A percentile compares a stretch with the other conserved stretches of the same genome.
phyloP scores from a whole-genome alignment of 768 basidiomycete genomes.

The Rhizopogon rudus region DNA sequence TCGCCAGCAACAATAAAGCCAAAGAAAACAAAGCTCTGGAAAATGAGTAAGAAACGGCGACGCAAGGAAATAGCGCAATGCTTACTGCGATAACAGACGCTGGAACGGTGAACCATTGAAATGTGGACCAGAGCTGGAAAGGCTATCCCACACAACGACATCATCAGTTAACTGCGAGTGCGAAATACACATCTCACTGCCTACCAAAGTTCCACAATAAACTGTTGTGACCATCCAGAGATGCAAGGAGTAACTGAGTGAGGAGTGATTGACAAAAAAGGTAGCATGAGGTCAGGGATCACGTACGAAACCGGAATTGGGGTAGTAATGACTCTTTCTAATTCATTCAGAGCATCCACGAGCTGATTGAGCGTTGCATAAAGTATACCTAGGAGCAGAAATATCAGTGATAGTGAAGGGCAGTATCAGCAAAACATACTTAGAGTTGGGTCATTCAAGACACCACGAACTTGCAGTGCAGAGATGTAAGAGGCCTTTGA shows the following conservation, averaged over 20 bases:
- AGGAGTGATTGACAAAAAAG: not conserved
- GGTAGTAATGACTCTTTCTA: conserved; percentile 70
- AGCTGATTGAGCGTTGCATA: conserved; percentile 45
- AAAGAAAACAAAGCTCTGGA: conserved; percentile 61
- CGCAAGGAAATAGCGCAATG: not conserved
- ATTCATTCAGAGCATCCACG: conserved; percentile 59
- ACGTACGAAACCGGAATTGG: conserved; percentile 67
- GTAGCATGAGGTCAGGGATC: not conserved
- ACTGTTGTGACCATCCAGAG: conserved; percentile 59
- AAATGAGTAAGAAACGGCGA: not conserved
- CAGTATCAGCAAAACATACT: conserved; percentile 33
- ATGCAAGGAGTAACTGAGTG: conserved; percentile 55
- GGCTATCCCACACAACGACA: conserved; percentile 35
- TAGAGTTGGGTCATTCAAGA: conserved; percentile 51
- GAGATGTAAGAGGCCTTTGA: conserved; percentile 62
- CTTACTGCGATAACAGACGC: conserved; percentile 47
- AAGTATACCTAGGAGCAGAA: conserved; percentile 36
- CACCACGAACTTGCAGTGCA: conserved; percentile 41
- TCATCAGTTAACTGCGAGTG: not conserved
- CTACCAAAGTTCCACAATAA: conserved; percentile 56
- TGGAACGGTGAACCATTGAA: conserved; percentile 63
- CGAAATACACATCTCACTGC: conserved; percentile 6
- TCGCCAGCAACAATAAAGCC: conserved; percentile 70
- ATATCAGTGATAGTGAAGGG: not conserved
- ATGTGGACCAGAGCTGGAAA: conserved; percentile 51